These are phyloP conservation scores for Colletotrichum sp. DNA, from an alignment of 2,329 filamentous ascomycete genomes.

Conservation along the genomic window DNA sequence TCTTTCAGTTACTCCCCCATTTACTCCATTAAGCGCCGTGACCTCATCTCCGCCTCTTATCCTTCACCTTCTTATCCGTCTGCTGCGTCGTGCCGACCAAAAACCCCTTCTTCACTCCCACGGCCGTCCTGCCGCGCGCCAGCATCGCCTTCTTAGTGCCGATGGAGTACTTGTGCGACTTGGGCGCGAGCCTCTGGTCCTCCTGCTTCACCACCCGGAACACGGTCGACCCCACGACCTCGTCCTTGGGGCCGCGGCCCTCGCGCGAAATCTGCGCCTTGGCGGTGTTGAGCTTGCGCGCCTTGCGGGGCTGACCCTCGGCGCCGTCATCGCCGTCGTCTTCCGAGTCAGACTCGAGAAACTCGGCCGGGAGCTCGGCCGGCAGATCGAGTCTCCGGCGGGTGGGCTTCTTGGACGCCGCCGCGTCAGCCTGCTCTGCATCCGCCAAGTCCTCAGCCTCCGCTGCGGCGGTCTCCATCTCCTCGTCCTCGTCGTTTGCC, in stretches of 20 bases:
- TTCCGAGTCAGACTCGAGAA: slow-evolving; percentile 59
- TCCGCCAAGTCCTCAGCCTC: slow-evolving; percentile 22
- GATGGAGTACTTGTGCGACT: slow-evolving; percentile 45
- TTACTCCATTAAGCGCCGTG: background rate
- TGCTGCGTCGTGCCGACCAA: slow-evolving; percentile 34
- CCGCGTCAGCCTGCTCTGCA: slow-evolving; percentile 27
- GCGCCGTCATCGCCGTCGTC: slow-evolving; percentile 34
- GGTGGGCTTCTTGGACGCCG: slow-evolving; percentile 1
- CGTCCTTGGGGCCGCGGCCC: slow-evolving; percentile 43
- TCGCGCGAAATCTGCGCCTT: slow-evolving; percentile 42
- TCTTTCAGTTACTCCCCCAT: background rate
- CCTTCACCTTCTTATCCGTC: background rate
- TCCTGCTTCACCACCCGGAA: slow-evolving; percentile 53
- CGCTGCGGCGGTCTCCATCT: slow-evolving; percentile 10
- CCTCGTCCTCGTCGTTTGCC: background rate
- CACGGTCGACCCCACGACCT: slow-evolving; percentile 56
- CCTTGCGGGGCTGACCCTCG: slow-evolving; percentile 37
- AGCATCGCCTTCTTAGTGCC: slow-evolving; percentile 50
- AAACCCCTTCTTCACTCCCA: slow-evolving; percentile 47
- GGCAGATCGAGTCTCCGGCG: slow-evolving; percentile 40
- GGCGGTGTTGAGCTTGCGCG: slow-evolving; percentile 47
- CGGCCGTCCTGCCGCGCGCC: slow-evolving; percentile 44
- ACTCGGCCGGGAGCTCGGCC: slow-evolving; percentile 56
- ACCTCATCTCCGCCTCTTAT: background rate
- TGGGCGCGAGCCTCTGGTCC: slow-evolving; percentile 56